These are phyloP conservation scores for Solanum virginianum DNA, from an alignment of 257 asterid species.

Conservation along the genomic window DNA sequence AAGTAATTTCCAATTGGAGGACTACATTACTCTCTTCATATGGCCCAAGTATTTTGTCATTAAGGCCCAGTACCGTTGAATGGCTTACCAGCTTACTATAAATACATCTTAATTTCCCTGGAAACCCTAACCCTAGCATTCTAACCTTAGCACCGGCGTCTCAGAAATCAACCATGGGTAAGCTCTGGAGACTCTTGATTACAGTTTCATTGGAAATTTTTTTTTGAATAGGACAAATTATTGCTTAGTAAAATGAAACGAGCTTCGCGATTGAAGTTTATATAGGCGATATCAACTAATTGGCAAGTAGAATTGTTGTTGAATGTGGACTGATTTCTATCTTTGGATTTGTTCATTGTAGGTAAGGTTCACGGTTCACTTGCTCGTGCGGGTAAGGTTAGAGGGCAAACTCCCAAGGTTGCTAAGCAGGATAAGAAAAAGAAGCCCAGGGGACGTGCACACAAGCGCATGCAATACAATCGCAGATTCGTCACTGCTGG, in stretches of 20 bases:
- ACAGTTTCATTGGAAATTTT: neutral
- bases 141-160: neutral
- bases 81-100: neutral
- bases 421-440: constrained; percentile 85
- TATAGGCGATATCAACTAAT: neutral
- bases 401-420: constrained; percentile 83
- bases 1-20: neutral
- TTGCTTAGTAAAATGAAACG: neutral
- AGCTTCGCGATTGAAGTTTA: neutral
- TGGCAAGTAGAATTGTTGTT: neutral
- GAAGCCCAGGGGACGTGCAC: constrained; percentile 90
- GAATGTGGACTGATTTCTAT: neutral
- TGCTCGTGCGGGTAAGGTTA: constrained; percentile 94
- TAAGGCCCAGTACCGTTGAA: neutral
- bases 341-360: neutral
- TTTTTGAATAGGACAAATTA: neutral
- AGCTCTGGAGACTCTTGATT: neutral
- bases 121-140: constrained; percentile 5
- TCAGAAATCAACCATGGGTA: constrained; percentile 19
- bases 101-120: neutral
- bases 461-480: constrained; percentile 83
- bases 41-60: neutral
- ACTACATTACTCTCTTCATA: neutral
- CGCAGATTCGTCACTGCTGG: constrained; percentile 96
- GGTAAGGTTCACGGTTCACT: constrained; percentile 97